A percentile compares a stretch with the other conserved stretches of the same genome.
phyloP scores from a whole-genome alignment of 192 early-diverging fungal genomes.

The Entophlyctis helioformis region DNA sequence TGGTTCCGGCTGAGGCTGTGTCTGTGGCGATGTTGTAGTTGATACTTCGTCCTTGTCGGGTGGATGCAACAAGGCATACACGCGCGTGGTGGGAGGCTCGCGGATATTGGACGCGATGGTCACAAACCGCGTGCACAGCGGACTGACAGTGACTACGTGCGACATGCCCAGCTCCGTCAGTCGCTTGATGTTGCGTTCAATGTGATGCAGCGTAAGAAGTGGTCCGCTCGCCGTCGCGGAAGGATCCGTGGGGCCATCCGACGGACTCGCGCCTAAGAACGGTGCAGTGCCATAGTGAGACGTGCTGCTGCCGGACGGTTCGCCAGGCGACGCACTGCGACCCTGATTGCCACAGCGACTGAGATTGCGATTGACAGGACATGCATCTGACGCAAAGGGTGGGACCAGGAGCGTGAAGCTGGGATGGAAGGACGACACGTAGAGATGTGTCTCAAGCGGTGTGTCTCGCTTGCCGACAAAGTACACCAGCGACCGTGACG shows the following conservation, averaged over 20 bases:
- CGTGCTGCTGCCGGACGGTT: no score
- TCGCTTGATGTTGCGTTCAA: neutral
- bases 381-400: no score
- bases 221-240: no score
- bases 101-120: neutral
- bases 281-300: no score
- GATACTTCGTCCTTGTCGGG: neutral
- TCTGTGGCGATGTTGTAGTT: neutral
- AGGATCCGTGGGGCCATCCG: no score
- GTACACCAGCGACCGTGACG: conserved; percentile 34
- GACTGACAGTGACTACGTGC: conserved; percentile 1
- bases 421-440: no score
- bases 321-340: no score
- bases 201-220: no score
- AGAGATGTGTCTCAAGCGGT: conserved; percentile 49
- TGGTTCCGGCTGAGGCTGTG: neutral
- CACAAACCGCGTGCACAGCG: neutral
- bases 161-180: conserved; percentile 4
- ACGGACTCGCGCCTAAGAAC: no score
- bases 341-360: no score
- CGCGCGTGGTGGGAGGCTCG: neutral
- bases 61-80: neutral
- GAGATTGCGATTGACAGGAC: no score
- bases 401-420: no score
- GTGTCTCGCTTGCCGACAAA: conserved; percentile 47